Conservation (phyloP, 78 protist genomes). For the Monocercomonoides exilis region DNA sequence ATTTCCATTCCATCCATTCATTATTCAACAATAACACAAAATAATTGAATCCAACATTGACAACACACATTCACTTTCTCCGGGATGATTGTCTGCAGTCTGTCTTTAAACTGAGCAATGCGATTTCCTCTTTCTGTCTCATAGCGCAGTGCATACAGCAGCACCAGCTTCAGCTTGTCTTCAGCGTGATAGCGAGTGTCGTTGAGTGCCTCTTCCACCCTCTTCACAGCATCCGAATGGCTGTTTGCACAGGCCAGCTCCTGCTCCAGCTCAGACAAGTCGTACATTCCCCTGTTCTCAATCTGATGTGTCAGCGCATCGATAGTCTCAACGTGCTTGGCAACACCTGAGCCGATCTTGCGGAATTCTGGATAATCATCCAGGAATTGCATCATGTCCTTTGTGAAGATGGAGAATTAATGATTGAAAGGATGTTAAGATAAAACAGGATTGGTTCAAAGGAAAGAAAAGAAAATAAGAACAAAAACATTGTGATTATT, state of each 20-base stretch:
- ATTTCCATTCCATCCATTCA: too few relatives aligned
- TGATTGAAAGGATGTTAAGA: neutral
- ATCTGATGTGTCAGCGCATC: neutral
- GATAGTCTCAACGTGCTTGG: neutral
- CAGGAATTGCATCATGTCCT: slow-evolving; percentile 20
- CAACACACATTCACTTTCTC: too few relatives aligned
- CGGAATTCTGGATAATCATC: slow-evolving; percentile 19
- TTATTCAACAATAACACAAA: too few relatives aligned
- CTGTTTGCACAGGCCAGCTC: neutral
- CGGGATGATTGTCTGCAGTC: too few relatives aligned
- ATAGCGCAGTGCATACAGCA: neutral
- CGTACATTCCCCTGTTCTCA: neutral
- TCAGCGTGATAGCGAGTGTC: neutral
- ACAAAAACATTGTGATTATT: neutral
- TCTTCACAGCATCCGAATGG: neutral
- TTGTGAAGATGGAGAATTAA: neutral
- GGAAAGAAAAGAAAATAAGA: neutral
- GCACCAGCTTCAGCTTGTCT: neutral
- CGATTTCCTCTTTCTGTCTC: neutral
- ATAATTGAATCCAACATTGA: too few relatives aligned
- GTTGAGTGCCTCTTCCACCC: neutral
- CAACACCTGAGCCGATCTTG: neutral
- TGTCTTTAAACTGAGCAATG: neutral
- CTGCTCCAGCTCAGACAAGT: neutral
- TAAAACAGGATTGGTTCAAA: neutral